Conservation (phyloP, 2,329 filamentous ascomycete genomes). For the Ophiognomonia clavigignenti-juglandacearum region DNA sequence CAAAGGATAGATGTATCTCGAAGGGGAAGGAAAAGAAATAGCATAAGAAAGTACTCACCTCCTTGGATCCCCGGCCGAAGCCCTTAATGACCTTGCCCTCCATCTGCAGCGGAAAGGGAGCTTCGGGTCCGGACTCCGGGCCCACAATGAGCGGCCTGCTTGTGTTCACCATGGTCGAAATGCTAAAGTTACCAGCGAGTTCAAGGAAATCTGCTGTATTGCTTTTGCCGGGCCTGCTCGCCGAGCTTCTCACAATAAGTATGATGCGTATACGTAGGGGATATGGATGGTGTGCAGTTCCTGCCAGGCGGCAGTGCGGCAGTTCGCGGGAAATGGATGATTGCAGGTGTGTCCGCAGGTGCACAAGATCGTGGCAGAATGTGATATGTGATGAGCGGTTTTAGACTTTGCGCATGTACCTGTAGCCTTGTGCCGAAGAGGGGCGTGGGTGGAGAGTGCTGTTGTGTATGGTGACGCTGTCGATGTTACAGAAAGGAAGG, state of each 20-base stretch:
- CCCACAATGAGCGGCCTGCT: slow-evolving; percentile 73
- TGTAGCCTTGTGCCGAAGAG: background rate
- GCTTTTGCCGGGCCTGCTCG: background rate
- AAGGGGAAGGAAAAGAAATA: background rate
- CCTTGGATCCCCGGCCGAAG: slow-evolving; percentile 90
- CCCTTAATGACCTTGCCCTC: slow-evolving; percentile 86
- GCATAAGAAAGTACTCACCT: slow-evolving; percentile 46
- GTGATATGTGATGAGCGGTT: slow-evolving; percentile 11
- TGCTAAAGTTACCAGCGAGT: too few species aligned
- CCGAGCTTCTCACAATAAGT: background rate
- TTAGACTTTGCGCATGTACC: slow-evolving; percentile 5
- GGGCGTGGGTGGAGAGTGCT: background rate
- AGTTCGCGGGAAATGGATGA: background rate
- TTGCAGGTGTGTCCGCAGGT: too few species aligned
- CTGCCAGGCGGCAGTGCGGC: background rate
- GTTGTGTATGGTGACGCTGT: slow-evolving; percentile 4
- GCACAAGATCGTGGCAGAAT: slow-evolving; percentile 15
- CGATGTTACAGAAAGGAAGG: background rate
- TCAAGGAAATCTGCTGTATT: background rate
- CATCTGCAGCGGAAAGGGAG: slow-evolving; percentile 79
- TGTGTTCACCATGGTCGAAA: slow-evolving; percentile 20
- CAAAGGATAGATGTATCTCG: too few species aligned
- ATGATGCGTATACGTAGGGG: background rate
- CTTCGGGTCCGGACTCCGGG: slow-evolving; percentile 63
- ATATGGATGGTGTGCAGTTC: background rate